Percentiles rank a stretch among this genome's conserved stretches.
Conservation (phyloP, 2,329 filamentous ascomycete species). For the Venturiaceae sp. region DNA sequence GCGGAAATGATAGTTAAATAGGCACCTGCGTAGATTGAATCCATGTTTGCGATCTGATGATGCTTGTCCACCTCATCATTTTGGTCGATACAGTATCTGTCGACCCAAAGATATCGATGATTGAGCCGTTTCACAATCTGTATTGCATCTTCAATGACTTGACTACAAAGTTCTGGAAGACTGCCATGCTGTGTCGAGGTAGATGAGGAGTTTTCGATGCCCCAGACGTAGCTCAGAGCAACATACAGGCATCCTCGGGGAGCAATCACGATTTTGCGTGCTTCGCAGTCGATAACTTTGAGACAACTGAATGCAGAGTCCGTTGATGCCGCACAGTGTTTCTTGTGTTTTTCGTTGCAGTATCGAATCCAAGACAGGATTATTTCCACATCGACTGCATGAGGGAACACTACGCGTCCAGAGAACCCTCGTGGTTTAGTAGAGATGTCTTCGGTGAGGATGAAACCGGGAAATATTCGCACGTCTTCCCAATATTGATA, state of each 20-base stretch:
- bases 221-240: constrained; percentile 5
- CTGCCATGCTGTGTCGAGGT: neutral
- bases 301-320: too few species aligned
- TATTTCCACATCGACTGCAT: too few species aligned
- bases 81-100: constrained; percentile 12
- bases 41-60: constrained; percentile 4
- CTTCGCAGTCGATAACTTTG: neutral
- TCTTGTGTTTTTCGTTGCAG: too few species aligned
- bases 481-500: too few species aligned
- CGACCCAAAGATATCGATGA: constrained; percentile 11
- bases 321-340: too few species aligned
- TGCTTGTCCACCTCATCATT: constrained; percentile 6
- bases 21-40: neutral
- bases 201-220: neutral
- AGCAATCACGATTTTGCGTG: neutral
- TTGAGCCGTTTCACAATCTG: constrained; percentile 1
- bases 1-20: constrained; percentile 4
- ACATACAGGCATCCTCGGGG: neutral
- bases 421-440: too few species aligned
- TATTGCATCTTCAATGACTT: constrained; percentile 6
- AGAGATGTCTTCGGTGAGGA: too few species aligned
- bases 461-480: too few species aligned
- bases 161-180: neutral
- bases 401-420: too few species aligned
- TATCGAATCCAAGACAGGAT: too few species aligned